A percentile compares a stretch with the other conserved stretches of the same genome.
These are phyloP conservation scores for Arachis monticola DNA, from an alignment of 331 rosid genomes.

Conservation along the genomic window DNA sequence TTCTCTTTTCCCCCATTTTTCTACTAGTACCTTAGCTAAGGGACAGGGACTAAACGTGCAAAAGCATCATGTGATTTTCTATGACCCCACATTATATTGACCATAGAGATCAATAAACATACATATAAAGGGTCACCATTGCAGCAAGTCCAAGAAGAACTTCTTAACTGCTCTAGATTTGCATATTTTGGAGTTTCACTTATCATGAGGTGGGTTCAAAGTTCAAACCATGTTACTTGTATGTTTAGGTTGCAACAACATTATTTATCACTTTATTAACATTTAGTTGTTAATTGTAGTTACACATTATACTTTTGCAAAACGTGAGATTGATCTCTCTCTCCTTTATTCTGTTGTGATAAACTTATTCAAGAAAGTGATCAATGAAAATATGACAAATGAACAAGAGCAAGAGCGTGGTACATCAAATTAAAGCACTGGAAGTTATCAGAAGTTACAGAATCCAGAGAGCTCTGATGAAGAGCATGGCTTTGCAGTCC, in stretches of 20 bases:
- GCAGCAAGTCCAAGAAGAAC: constrained; percentile 23
- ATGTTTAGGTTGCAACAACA: neutral
- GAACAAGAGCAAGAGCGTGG: neutral
- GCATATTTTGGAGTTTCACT: constrained; percentile 18
- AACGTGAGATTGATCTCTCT: too few species aligned
- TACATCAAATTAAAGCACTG: neutral
- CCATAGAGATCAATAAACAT: constrained; percentile 27
- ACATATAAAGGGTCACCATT: constrained; percentile 14
- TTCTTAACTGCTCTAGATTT: constrained; percentile 24
- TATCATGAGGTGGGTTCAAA: neutral
- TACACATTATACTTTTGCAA: too few species aligned
- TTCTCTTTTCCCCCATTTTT: constrained; percentile 7
- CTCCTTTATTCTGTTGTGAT: too few species aligned
- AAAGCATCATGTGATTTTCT: constrained; percentile 41
- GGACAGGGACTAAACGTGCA: constrained; percentile 38
- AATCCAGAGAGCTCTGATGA: constrained; percentile 21
- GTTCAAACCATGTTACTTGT: constrained; percentile 29
- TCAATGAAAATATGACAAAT: neutral
- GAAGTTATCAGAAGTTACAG: neutral
- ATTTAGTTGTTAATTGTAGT: too few species aligned
- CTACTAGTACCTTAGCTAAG: constrained; percentile 1
- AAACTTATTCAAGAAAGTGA: too few species aligned
- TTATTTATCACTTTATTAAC: too few species aligned
- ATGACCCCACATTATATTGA: constrained; percentile 41
- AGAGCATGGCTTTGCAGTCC: constrained; percentile 23